Evolutionary conservation across 345 rosid genomes (phyloP).

Genomic region (Populus nigra): DNA sequence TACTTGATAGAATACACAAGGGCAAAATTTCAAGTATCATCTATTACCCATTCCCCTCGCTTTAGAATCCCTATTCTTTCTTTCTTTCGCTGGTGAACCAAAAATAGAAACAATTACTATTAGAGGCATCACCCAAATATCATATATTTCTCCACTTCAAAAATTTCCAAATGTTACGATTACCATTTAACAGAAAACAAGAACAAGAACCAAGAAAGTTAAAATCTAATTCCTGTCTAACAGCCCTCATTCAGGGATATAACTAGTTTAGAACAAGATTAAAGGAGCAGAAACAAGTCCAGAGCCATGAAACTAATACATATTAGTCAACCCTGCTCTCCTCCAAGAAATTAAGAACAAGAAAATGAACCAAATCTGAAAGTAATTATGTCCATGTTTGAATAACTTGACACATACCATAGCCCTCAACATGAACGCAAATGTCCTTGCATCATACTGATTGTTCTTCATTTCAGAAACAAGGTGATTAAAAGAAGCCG

Average conservation of each 20-base stretch:
- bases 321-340: background rate
- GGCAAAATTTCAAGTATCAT: background rate
- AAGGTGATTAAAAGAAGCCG: conserved; percentile 82
- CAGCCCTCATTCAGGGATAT: background rate
- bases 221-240: background rate
- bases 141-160: background rate
- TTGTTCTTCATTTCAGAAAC: conserved; percentile 79
- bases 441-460: conserved; percentile 86
- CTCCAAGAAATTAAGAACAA: background rate
- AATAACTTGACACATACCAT: conserved; percentile 57
- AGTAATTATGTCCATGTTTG: background rate
- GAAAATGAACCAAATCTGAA: background rate
- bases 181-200: background rate
- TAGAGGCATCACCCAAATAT: background rate
- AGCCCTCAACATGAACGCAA: conserved; percentile 74
- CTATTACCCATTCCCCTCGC: background rate
- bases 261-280: background rate
- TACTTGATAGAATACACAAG: background rate
- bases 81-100: background rate
- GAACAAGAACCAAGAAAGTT: background rate
- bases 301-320: background rate
- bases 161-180: background rate
- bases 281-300: background rate
- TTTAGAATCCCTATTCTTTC: background rate
- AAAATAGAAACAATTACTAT: background rate